These are phyloP conservation scores for Cytospora piceicola DNA, from an alignment of 2,329 filamentous ascomycete genomes.

Conservation along the genomic window DNA sequence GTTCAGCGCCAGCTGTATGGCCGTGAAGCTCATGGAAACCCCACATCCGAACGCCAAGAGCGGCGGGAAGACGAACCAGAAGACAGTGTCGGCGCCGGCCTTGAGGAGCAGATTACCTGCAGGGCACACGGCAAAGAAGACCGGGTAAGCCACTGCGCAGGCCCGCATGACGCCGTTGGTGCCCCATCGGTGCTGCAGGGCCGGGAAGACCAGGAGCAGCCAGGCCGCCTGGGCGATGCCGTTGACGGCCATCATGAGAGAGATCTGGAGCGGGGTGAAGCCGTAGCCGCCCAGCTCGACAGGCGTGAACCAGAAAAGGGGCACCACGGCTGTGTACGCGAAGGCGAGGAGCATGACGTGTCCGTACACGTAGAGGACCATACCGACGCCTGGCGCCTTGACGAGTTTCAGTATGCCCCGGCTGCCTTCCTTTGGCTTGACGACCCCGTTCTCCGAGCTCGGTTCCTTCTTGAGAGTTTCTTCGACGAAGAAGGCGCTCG, in stretches of 20 bases:
- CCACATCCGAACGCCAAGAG: constrained; percentile 60
- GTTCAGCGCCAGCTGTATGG: constrained; percentile 73
- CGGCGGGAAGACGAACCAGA: constrained; percentile 59
- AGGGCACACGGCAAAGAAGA: constrained; percentile 62
- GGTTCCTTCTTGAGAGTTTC: constrained; percentile 57
- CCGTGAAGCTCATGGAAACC: constrained; percentile 72
- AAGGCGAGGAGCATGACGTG: constrained; percentile 72
- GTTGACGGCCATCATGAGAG: constrained; percentile 64
- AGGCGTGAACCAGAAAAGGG: constrained; percentile 70
- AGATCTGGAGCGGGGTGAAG: constrained; percentile 66
- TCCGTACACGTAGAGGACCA: constrained; percentile 67
- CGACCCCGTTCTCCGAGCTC: constrained; percentile 27
- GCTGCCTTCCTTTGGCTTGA: constrained; percentile 32
- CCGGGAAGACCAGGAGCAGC: constrained; percentile 72
- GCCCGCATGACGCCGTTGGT: constrained; percentile 66
- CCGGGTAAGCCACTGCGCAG: constrained; percentile 63
- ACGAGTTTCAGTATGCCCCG: constrained; percentile 60
- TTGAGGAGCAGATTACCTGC: constrained; percentile 61
- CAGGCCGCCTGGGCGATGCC: constrained; percentile 71
- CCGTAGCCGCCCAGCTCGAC: constrained; percentile 66
- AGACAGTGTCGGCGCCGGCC: constrained; percentile 46
- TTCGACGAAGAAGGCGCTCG: constrained; percentile 60
- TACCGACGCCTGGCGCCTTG: constrained; percentile 64
- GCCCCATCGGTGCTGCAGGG: constrained; percentile 66
- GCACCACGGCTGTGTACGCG: constrained; percentile 70